A percentile compares a stretch with the other conserved stretches of the same genome.
phyloP scores from a whole-genome alignment of 2,329 filamentous ascomycete genomes.

The Cytospora chrysosperma region DNA sequence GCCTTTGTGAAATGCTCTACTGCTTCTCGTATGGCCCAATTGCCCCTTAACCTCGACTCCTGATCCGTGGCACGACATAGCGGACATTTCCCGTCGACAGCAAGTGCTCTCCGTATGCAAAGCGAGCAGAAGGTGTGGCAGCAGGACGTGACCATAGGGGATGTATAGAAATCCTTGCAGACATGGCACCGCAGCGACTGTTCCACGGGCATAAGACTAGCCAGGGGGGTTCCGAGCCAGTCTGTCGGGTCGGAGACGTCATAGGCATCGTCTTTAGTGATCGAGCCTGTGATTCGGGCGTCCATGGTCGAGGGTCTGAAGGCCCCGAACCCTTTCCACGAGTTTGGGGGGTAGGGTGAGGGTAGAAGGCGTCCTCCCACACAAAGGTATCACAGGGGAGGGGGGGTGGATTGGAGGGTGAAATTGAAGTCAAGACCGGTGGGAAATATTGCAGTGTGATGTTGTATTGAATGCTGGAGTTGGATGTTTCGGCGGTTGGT shows the following conservation, averaged over 20 bases:
- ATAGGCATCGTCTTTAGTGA: slow-evolving; percentile 26
- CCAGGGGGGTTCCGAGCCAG: slow-evolving; percentile 72
- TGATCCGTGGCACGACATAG: slow-evolving; percentile 77
- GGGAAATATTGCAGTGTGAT: not conserved
- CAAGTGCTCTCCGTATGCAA: slow-evolving; percentile 85
- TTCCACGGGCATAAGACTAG: slow-evolving; percentile 69
- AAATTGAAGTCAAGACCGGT: not conserved
- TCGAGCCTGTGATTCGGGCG: slow-evolving; percentile 4
- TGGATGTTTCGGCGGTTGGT: not conserved
- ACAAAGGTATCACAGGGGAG: not conserved
- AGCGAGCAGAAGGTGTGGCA: slow-evolving; percentile 95
- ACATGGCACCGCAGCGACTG: slow-evolving; percentile 89
- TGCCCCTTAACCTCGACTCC: slow-evolving; percentile 79
- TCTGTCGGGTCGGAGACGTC: slow-evolving; percentile 62
- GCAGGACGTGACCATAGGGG: slow-evolving; percentile 92
- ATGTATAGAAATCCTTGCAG: slow-evolving; percentile 96
- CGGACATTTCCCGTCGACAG: slow-evolving; percentile 82
- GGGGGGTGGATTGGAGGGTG: not conserved
- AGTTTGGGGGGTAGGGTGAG: not conserved
- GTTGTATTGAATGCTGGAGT: not conserved
- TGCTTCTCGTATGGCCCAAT: slow-evolving; percentile 81
- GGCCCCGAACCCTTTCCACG: not conserved
- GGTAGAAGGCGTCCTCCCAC: not conserved
- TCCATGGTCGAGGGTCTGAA: slow-evolving; percentile 4
- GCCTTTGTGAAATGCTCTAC: slow-evolving; percentile 74